Evolutionary conservation across 2,329 filamentous ascomycete species (phyloP).

Genomic region (Penicillium concentricum): DNA sequence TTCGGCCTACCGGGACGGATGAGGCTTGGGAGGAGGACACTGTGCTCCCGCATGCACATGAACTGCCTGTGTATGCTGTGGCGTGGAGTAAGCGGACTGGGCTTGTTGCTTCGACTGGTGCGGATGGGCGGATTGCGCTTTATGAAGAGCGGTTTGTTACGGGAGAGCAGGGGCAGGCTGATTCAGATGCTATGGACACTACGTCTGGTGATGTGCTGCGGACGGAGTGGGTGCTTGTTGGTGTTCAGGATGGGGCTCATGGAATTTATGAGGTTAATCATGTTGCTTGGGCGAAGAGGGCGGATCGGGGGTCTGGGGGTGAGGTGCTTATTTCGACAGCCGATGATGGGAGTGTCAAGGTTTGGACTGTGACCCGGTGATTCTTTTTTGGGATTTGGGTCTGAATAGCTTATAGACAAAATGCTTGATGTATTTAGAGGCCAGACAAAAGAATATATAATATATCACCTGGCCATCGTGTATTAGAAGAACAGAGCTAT

Average conservation of each 20-base stretch:
- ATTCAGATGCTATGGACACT: slow-evolving; percentile 26
- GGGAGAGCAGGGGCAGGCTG: slow-evolving; percentile 9
- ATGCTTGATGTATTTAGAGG: slow-evolving; percentile 3
- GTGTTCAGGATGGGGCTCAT: slow-evolving; percentile 71
- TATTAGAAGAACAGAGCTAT: too few species aligned
- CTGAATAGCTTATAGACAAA: not conserved
- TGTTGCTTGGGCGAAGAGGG: slow-evolving; percentile 78
- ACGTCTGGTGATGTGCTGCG: slow-evolving; percentile 28
- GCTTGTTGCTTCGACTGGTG: slow-evolving; percentile 80
- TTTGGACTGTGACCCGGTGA: slow-evolving; percentile 63
- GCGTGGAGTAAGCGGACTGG: slow-evolving; percentile 79
- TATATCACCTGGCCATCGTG: not conserved
- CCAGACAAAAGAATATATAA: not conserved
- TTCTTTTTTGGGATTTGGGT: not conserved
- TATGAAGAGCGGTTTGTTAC: slow-evolving; percentile 64
- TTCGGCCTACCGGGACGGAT: slow-evolving; percentile 67
- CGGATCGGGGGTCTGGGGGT: slow-evolving; percentile 61
- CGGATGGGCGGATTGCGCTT: slow-evolving; percentile 77
- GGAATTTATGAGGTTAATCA: slow-evolving; percentile 95
- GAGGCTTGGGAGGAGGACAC: slow-evolving; percentile 83
- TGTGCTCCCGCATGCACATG: slow-evolving; percentile 71
- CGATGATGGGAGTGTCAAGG: slow-evolving; percentile 83
- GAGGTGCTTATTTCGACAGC: slow-evolving; percentile 81
- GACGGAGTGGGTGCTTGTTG: slow-evolving; percentile 70
- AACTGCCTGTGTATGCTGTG: slow-evolving; percentile 78